Evolutionary conservation across 352 stramenopile genomes (phyloP).

Genomic region (Phytophthora pinifolia): DNA sequence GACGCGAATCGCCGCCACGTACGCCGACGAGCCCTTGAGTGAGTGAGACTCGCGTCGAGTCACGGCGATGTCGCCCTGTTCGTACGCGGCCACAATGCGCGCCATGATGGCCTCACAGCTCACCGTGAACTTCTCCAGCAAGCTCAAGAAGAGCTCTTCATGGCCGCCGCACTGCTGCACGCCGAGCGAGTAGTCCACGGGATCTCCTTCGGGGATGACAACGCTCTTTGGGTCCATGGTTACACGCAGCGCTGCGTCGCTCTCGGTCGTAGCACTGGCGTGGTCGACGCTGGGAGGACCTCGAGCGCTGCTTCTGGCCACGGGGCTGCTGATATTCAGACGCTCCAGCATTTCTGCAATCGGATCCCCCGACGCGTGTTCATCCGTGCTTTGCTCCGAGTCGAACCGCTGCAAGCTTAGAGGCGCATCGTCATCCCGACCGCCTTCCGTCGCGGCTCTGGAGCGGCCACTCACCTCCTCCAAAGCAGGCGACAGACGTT

Average conservation of each 20-base stretch:
- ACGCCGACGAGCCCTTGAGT: slow-evolving; percentile 79
- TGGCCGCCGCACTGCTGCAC: slow-evolving; percentile 78
- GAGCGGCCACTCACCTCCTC: slow-evolving; percentile 16
- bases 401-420: slow-evolving; percentile 26
- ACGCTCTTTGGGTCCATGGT: slow-evolving; percentile 40
- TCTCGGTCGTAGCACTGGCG: slow-evolving; percentile 28
- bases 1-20: slow-evolving; percentile 72
- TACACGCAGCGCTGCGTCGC: slow-evolving; percentile 22
- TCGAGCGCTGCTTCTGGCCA: slow-evolving; percentile 13
- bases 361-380: slow-evolving; percentile 26
- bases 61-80: slow-evolving; percentile 44
- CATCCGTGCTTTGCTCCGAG: slow-evolving; percentile 29
- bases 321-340: slow-evolving; percentile 40
- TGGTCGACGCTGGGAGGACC: slow-evolving; percentile 23
- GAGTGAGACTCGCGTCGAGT: slow-evolving; percentile 75
- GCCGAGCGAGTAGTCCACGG: slow-evolving; percentile 75
- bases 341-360: slow-evolving; percentile 40
- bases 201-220: slow-evolving; percentile 74
- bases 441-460: slow-evolving; percentile 23
- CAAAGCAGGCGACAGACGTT: slow-evolving; percentile 23
- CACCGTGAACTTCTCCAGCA: slow-evolving; percentile 76
- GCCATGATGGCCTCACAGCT: slow-evolving; percentile 63
- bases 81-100: slow-evolving; percentile 50
- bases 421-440: slow-evolving; percentile 10
- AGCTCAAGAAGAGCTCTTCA: slow-evolving; percentile 77